Evolutionary conservation across 169 alveolate species (phyloP).

Genomic region (Eimeria praecox): DNA sequence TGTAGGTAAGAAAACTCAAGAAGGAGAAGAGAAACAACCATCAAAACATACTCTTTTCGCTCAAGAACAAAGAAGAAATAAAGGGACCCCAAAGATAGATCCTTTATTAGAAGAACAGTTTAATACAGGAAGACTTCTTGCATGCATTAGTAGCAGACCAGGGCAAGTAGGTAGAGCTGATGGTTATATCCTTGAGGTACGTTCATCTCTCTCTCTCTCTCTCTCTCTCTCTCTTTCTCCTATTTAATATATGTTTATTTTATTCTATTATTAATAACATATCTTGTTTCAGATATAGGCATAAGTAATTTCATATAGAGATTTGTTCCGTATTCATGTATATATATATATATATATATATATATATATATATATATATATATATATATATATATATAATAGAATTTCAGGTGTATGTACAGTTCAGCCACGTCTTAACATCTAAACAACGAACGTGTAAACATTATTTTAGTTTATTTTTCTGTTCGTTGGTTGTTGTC

Average conservation of each 20-base stretch:
- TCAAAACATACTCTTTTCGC: slow-evolving; percentile 82
- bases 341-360: no score
- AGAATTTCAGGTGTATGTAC: no score
- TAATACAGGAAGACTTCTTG: slow-evolving; percentile 97
- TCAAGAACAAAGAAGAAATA: slow-evolving; percentile 87
- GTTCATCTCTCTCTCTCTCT: neutral
- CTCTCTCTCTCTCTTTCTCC: neutral
- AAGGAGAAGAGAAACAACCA: slow-evolving; percentile 83
- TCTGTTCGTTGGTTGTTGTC: no score
- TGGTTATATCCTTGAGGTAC: slow-evolving; percentile 98
- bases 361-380: no score
- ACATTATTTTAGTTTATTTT: no score
- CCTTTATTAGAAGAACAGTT: slow-evolving; percentile 97
- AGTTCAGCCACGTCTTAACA: no score
- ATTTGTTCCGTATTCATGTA: no score
- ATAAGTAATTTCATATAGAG: no score
- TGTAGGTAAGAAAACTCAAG: slow-evolving; percentile 86
- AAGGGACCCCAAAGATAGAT: slow-evolving; percentile 87
- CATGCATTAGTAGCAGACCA: slow-evolving; percentile 99
- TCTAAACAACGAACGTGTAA: no score
- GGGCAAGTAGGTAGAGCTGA: slow-evolving; percentile 99
- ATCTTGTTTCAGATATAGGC: no score
- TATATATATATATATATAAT: no score
- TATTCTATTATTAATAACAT: neutral
- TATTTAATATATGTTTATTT: neutral